Evolutionary conservation across 805 yeast species (phyloP), one percentile per base, ranked within the genome.

Genomic region (Suhomyces prunicola): DNA sequence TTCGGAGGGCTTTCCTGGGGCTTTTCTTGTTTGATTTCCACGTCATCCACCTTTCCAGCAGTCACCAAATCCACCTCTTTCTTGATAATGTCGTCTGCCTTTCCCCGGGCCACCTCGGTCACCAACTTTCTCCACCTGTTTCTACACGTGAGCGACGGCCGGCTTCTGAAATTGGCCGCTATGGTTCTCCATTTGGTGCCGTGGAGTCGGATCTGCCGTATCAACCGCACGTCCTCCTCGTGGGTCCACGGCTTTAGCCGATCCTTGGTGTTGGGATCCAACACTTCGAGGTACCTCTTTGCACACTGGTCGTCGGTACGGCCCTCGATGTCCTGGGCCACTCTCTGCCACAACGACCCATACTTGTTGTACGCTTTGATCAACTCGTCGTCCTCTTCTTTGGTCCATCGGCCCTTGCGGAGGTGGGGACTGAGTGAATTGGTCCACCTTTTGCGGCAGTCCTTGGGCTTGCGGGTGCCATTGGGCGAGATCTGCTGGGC

Each of bases 281-380:
- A 68, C 1, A 90, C 97, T 63, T 92, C 97, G 13, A 86, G 83
- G 66, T 89, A 92, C 61, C 97, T 74, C 64, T 92, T 92, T 1
- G 96, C 89, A 73, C 98, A 92, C 72, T 92, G 97, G 68, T 91
- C 97, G 63, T 91, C 97, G 0, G 96, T 92, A 64, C 97, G 77
- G 5, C 97, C 96, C 3, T 83, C 81, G 10, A 92, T 87, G 50
- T 81, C 85, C 48, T 77, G 70, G 0, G 96, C 84, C 9, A 92
- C 91, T 60, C 86, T 86, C 57, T 88, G 88, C 97, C 97, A 92
- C 29, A 85, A 80, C 0, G 96, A 79, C 0, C 97, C 97, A 65
- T 81, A 79, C 58, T 76, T 79, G 47, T 80, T 73, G 65, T 81
- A 88, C 1, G 94, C 90, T 49, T 77, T 74, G 22, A 86, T 63